phyloP scores from a whole-genome alignment of 371 early-diverging fungal species.

The Rhizomucor miehei region DNA sequence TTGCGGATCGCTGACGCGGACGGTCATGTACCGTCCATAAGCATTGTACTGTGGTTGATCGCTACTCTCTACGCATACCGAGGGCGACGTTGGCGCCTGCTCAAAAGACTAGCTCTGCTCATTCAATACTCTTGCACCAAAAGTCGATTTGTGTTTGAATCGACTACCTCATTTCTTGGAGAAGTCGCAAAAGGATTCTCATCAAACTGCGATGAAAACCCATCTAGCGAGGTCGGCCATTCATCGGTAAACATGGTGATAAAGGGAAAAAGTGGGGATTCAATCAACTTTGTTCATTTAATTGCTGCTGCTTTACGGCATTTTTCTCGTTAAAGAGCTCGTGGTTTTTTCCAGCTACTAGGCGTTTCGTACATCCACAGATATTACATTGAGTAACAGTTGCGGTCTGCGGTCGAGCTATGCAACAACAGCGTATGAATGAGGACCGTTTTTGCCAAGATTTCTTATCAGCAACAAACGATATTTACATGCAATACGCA shows the following conservation, averaged over 20 bases:
- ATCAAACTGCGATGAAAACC: not conserved
- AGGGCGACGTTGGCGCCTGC: too few species aligned
- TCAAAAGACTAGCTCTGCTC: too few species aligned
- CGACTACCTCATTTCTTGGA: too few species aligned
- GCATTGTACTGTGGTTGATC: too few species aligned
- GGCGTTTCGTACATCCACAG: constrained; percentile 21
- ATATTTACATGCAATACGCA: constrained; percentile 25
- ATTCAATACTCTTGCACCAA: too few species aligned
- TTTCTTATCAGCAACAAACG: not conserved
- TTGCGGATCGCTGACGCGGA: constrained; percentile 71
- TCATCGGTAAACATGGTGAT: not conserved
- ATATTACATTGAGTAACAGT: constrained; percentile 24
- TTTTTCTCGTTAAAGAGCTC: constrained; percentile 16
- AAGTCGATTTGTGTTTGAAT: too few species aligned
- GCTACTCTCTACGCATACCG: too few species aligned
- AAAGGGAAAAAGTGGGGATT: not conserved
- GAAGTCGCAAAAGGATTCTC: too few species aligned
- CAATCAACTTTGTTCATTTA: not conserved
- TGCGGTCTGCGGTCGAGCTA: constrained; percentile 25
- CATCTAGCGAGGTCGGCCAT: not conserved
- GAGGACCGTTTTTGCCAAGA: not conserved
- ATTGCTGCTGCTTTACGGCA: not conserved
- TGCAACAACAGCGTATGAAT: not conserved
- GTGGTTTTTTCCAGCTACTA: constrained; percentile 15
- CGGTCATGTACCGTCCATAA: constrained; percentile 12